Base-by-base conservation (phyloP, 306 rosid genomes). In the Coriaria nepalensis region DNA sequence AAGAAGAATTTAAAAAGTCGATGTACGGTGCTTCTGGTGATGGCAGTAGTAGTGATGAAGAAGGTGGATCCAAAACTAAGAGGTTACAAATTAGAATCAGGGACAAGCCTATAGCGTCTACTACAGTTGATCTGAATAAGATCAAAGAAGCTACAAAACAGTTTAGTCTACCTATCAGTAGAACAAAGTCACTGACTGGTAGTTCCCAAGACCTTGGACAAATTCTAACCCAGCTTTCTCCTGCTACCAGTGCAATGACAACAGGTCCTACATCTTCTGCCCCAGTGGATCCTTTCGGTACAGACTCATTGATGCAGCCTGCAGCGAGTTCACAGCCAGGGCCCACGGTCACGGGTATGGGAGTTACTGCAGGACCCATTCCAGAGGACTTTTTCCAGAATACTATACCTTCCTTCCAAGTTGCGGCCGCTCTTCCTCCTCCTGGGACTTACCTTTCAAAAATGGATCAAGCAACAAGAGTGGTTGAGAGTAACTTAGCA, bases 371-470 rank as follows among this genome's bases (percentile, higher is more conserved):
- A 59, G 68, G 77, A 57, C 98, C 98, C 57, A 92, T 92, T 68
- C 96, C 98, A 12, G 96, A 92, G 77, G 96, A 92, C 78, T 92
- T 92, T 55, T 92, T 92, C 69, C 87, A 92, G 72, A 77, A 92
- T 64, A 92, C 98, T 8, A 77, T 82, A 52, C 82, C 94, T 52
- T 85, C 96, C 56, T 15, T 92, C n/a, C 85, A 85, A 76, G 87
- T 78, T 57, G 96, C 98, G 57, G 81, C 94, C 37, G 3, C 78
- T 44, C 73, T 92, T 43, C 81, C 78, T 61, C 96, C 98, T 63
- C 75, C 87, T 14, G 98, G 98, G 60, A 75, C 87, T 15, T 82
- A 62, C 63, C 94, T 92, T 67, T 85, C 98, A 50, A 83, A 65
- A 75, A 55, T 73, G 52, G 74, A 68, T 55, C 77, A 68, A 60